phyloP scores from a whole-genome alignment of 2,329 filamentous ascomycete species.

The Exutisphaerella laricina region DNA sequence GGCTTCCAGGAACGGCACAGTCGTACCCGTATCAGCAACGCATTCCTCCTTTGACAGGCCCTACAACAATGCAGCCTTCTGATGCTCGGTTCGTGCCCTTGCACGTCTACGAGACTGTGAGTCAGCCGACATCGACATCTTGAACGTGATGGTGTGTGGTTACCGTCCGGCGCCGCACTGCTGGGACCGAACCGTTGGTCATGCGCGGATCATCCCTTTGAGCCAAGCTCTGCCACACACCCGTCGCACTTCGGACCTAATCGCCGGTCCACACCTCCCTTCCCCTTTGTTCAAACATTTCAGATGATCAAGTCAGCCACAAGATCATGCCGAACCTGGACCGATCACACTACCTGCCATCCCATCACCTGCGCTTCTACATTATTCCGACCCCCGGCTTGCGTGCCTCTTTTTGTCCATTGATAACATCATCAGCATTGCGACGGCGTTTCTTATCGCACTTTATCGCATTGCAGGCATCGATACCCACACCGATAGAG shows the following conservation, averaged over 20 bases:
- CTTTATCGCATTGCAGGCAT: conserved; percentile 13
- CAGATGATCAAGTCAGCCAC: conserved; percentile 19
- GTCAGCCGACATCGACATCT: conserved; percentile 30
- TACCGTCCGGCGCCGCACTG: conserved; percentile 18
- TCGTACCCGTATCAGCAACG: conserved; percentile 28
- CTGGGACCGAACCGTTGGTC: conserved; percentile 16
- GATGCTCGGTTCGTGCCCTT: conserved; percentile 32
- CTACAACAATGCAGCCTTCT: conserved; percentile 23
- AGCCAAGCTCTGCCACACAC: conserved; percentile 8
- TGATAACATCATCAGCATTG: conserved; percentile 22
- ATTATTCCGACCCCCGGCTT: too few species aligned
- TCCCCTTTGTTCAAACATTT: conserved; percentile 19
- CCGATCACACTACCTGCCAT: too few species aligned
- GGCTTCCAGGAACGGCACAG: conserved; percentile 27
- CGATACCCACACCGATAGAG: conserved; percentile 19
- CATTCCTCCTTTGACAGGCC: conserved; percentile 27
- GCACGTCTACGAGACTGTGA: conserved; percentile 31
- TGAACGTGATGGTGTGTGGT: conserved; percentile 20
- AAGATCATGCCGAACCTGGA: conserved; percentile 12
- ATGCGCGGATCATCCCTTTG: conserved; percentile 11
- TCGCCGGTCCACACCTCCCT: conserved; percentile 10
- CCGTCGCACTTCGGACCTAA: not conserved
- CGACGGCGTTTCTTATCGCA: conserved; percentile 16
- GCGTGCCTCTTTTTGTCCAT: too few species aligned
- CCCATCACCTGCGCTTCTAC: too few species aligned